Evolutionary conservation across 2,329 filamentous ascomycete genomes (phyloP).

Genomic region (Aspergillus niger): DNA sequence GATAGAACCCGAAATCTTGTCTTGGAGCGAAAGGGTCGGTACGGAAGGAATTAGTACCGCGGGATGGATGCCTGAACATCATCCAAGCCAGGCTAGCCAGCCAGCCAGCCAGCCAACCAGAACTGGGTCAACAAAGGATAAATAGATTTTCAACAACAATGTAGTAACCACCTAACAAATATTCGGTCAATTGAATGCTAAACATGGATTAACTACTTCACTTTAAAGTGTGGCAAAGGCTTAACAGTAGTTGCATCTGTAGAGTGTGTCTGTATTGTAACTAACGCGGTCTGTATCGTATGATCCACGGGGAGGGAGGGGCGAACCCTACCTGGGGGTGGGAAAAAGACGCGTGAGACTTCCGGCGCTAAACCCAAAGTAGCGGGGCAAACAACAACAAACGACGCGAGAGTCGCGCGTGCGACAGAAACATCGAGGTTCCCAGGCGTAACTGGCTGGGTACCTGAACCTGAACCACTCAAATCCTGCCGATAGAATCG

Average conservation of each 20-base stretch:
- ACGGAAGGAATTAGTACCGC: not conserved
- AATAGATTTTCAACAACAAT: no score
- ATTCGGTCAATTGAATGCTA: no score
- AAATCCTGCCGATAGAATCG: not conserved
- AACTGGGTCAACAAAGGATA: no score
- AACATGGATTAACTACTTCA: no score
- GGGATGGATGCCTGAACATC: no score
- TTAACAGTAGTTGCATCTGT: not conserved
- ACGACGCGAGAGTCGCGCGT: slow-evolving; percentile 33
- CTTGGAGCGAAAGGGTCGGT: not conserved
- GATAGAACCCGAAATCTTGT: not conserved
- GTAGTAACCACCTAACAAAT: not conserved
- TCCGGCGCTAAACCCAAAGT: slow-evolving; percentile 30
- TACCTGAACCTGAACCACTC: slow-evolving; percentile 7
- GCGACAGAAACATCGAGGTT: slow-evolving; percentile 22
- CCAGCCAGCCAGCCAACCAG: no score
- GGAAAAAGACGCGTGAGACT: slow-evolving; percentile 27
- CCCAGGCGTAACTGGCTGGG: slow-evolving; percentile 5
- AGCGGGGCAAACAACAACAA: slow-evolving; percentile 31
- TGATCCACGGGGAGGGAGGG: slow-evolving; percentile 11
- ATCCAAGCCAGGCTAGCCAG: no score
- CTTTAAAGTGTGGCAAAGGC: no score
- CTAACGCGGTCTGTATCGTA: slow-evolving; percentile 15
- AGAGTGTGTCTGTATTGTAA: slow-evolving; percentile 1
- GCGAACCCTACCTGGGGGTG: slow-evolving; percentile 9